Evolutionary conservation across 148 eudicot genomes (phyloP).

Genomic region (Arctostaphylos glauca): DNA sequence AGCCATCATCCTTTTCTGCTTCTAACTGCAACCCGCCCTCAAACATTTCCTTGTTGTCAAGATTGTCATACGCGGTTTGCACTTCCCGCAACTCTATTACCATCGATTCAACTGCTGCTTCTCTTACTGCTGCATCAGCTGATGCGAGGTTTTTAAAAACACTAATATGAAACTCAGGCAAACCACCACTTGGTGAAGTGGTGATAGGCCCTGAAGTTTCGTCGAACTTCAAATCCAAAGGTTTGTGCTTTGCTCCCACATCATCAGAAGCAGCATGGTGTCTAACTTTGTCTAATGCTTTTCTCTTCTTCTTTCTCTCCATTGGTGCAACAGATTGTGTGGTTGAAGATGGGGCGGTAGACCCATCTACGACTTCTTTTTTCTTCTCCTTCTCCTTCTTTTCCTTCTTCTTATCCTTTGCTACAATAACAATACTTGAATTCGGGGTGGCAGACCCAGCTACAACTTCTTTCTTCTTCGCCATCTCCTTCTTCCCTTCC

Average conservation of each 20-base stretch:
- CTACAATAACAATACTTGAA: conserved; percentile 25
- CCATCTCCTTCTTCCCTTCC: conserved; percentile 61
- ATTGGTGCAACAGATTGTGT: conserved; percentile 44
- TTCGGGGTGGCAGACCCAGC: conserved; percentile 26
- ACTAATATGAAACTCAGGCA: conserved; percentile 78
- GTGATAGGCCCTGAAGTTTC: conserved; percentile 16
- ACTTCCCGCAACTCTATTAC: conserved; percentile 65
- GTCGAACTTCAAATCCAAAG: conserved; percentile 25
- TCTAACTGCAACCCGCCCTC: conserved; percentile 60
- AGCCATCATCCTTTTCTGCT: conserved; percentile 89
- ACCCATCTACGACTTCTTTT: conserved; percentile 26
- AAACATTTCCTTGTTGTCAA: conserved; percentile 41
- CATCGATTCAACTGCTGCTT: conserved; percentile 72
- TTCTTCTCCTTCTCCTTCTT: conserved; percentile 48
- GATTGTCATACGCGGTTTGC: conserved; percentile 58
- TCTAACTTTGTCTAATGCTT: conserved; percentile 59
- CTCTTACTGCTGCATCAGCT: conserved; percentile 51
- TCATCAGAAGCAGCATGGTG: conserved; percentile 28
- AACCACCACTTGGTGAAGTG: conserved; percentile 17
- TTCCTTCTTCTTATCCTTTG: conserved; percentile 73
- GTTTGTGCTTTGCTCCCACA: conserved; percentile 23
- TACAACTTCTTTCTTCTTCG: conserved; percentile 30
- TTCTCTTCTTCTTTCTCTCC: conserved; percentile 75
- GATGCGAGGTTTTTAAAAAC: conserved; percentile 68
- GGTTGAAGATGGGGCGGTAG: conserved; percentile 23